Evolutionary conservation across 1,284 basidiomycete species (phyloP).

Genomic region (Ganoderma lucidum): DNA sequence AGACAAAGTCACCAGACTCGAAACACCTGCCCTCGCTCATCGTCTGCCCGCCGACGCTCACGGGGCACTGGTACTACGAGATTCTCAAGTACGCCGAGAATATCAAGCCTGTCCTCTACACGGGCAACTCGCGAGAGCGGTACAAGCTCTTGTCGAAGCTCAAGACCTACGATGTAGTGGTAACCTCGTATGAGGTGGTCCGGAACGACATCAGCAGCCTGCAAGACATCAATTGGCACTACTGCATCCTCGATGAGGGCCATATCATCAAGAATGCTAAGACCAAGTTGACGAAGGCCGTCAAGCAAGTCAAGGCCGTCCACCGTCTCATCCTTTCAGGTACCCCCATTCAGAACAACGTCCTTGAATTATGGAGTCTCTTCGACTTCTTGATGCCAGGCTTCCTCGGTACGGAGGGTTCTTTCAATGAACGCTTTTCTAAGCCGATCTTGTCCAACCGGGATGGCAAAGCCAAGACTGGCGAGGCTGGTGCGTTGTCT

Average conservation of each 20-base stretch:
- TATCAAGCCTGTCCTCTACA: conserved; percentile 88
- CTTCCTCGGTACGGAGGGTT: conserved; percentile 94
- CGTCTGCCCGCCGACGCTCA: conserved; percentile 96
- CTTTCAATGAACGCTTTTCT: conserved; percentile 95
- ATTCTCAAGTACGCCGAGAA: conserved; percentile 93
- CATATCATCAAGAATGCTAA: conserved; percentile 99
- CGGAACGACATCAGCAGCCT: conserved; percentile 92
- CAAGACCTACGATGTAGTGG: conserved; percentile 84
- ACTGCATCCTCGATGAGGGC: conserved; percentile 98
- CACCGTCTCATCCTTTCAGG: conserved; percentile 96
- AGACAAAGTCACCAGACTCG: conserved; percentile 78
- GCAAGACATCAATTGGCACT: conserved; percentile 86
- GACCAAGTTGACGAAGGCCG: conserved; percentile 96
- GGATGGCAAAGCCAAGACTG: conserved; percentile 94
- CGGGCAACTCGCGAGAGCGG: conserved; percentile 91
- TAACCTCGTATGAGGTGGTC: conserved; percentile 98
- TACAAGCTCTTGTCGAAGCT: conserved; percentile 73
- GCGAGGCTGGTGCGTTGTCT: conserved; percentile 82
- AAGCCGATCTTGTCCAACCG: conserved; percentile 96
- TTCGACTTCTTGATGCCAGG: conserved; percentile 99
- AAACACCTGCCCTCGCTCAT: conserved; percentile 94
- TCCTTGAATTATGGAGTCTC: conserved; percentile 97
- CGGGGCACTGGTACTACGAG: conserved; percentile 99
- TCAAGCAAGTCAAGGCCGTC: conserved; percentile 91
- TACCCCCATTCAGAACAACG: conserved; percentile 99